Evolutionary conservation across 306 rosid genomes (phyloP).

Genomic region (Spatholobus suberectus): DNA sequence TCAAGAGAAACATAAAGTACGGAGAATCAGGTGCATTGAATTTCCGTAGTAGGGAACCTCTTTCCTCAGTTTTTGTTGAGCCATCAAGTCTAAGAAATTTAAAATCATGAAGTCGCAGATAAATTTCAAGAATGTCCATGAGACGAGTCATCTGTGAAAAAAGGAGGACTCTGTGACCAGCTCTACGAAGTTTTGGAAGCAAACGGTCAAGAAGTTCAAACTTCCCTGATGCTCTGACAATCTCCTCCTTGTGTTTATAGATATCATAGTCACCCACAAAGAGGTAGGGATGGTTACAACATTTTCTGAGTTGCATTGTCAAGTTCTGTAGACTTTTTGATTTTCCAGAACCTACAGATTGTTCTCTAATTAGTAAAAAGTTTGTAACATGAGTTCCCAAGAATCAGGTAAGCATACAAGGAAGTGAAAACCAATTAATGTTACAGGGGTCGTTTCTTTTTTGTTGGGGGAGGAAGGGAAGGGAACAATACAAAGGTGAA

Average conservation of each 20-base stretch:
- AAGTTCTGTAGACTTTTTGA: conserved; percentile 87
- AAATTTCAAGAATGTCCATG: conserved; percentile 81
- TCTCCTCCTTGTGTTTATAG: conserved; percentile 69
- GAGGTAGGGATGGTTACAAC: conserved; percentile 94
- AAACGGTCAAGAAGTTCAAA: conserved; percentile 90
- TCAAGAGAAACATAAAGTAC: conserved; percentile 86
- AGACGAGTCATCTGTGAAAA: conserved; percentile 94
- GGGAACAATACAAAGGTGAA: background rate
- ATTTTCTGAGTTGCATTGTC: conserved; percentile 91
- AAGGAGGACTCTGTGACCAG: conserved; percentile 84
- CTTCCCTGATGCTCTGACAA: conserved; percentile 83
- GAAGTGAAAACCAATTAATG: background rate
- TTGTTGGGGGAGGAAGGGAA: background rate
- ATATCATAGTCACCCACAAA: conserved; percentile 79
- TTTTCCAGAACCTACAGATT: conserved; percentile 76
- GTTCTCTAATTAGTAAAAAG: conserved; percentile 28
- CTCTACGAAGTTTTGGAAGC: conserved; percentile 80
- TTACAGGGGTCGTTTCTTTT: background rate
- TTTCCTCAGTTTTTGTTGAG: conserved; percentile 84
- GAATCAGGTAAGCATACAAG: conserved; percentile 11
- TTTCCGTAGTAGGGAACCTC: conserved; percentile 69
- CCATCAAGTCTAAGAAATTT: conserved; percentile 85
- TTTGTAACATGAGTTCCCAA: background rate
- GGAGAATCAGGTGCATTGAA: conserved; percentile 89
- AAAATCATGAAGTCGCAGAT: conserved; percentile 73